These are phyloP conservation scores for Bruguiera hainesii DNA, from an alignment of 441 rosid species.

Conservation along the genomic window DNA sequence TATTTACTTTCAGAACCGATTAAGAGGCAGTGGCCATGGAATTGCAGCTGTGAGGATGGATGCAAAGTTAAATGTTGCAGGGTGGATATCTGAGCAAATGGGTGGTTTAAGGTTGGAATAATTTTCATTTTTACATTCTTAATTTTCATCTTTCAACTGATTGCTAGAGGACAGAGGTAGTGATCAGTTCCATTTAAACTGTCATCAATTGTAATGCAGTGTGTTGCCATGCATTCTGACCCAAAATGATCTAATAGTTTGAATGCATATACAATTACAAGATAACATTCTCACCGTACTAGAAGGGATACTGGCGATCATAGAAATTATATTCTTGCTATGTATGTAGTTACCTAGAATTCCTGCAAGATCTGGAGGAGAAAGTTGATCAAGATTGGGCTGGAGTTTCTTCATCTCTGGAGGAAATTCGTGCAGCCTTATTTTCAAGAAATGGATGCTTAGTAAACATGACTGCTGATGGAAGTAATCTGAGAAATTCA, in stretches of 20 bases:
- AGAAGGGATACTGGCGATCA: constrained; percentile 13
- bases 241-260: constrained; percentile 1
- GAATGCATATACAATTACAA: background rate
- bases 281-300: no score
- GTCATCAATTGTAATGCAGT: background rate
- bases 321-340: constrained; percentile 15
- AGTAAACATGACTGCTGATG: constrained; percentile 89
- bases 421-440: constrained; percentile 73
- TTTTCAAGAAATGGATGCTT: constrained; percentile 77
- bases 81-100: constrained; percentile 99
- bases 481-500: constrained; percentile 51
- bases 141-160: background rate
- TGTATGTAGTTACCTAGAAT: constrained; percentile 71
- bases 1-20: constrained; percentile 53
- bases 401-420: constrained; percentile 80
- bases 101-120: constrained; percentile 80
- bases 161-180: background rate
- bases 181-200: no score
- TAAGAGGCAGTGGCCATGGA: constrained; percentile 92
- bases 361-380: constrained; percentile 65
- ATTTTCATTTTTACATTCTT: background rate
- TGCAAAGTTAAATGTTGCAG: constrained; percentile 82
- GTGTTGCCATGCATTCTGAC: constrained; percentile 7
- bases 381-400: constrained; percentile 88
- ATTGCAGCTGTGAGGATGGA: constrained; percentile 92